These are phyloP conservation scores for Cucurbita moschata DNA, from an alignment of 306 rosid species.

Conservation along the genomic window DNA sequence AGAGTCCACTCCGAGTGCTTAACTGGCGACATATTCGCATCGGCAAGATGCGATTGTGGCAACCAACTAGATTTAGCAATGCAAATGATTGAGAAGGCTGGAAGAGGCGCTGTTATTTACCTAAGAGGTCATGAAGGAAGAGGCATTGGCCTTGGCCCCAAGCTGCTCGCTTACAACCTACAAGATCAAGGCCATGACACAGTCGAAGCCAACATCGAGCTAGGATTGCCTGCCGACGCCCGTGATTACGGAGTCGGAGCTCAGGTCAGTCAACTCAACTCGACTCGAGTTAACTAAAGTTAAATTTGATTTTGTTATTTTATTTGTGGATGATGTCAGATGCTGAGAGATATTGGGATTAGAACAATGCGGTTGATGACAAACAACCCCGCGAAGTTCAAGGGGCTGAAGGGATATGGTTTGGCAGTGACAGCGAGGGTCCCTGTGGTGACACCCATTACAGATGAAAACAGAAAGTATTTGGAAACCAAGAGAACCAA, in stretches of 20 bases:
- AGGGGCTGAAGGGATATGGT: constrained; percentile 69
- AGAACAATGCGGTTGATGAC: constrained; percentile 72
- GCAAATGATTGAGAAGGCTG: constrained; percentile 58
- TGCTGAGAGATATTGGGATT: constrained; percentile 67
- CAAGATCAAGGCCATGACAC: constrained; percentile 86
- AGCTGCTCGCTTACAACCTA: constrained; percentile 65
- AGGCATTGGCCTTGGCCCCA: constrained; percentile 82
- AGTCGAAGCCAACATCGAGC: constrained; percentile 66
- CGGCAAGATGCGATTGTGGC: constrained; percentile 83
- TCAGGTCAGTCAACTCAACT: constrained; percentile 28
- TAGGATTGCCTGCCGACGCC: constrained; percentile 69
- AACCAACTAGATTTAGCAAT: constrained; percentile 75
- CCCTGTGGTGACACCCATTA: constrained; percentile 66
- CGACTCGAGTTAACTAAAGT: not conserved
- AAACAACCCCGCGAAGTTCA: constrained; percentile 75
- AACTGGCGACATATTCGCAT: constrained; percentile 82
- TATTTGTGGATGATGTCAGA: constrained; percentile 15
- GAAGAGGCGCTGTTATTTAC: constrained; percentile 64
- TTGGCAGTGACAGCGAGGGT: constrained; percentile 70
- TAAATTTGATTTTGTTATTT: not conserved
- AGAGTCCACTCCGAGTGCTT: constrained; percentile 87
- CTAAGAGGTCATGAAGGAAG: constrained; percentile 92
- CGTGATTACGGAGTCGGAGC: constrained; percentile 86
- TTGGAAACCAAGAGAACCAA: constrained; percentile 71
- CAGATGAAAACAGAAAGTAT: constrained; percentile 55